Percentiles rank a stretch among this genome's conserved stretches.
Conservation (phyloP, 306 rosid genomes). For the Vicia faba region DNA sequence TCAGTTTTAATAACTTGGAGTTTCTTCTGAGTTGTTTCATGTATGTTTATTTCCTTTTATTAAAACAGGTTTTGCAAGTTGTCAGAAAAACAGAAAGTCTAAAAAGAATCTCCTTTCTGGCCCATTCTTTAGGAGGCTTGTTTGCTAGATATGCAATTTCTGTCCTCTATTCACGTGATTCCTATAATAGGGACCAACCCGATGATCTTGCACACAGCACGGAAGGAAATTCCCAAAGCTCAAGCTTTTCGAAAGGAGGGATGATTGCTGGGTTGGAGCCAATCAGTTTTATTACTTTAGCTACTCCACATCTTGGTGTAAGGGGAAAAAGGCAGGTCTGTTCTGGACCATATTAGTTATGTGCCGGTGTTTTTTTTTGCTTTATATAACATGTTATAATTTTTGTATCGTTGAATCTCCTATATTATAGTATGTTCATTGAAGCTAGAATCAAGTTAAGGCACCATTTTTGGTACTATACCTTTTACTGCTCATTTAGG, state of each 20-base stretch:
- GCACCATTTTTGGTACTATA: no score
- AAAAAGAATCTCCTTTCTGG: conserved; percentile 85
- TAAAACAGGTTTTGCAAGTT: conserved; percentile 70
- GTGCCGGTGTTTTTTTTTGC: conserved; percentile 4
- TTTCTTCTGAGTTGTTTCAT: conserved; percentile 37
- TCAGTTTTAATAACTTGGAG: conserved; percentile 18
- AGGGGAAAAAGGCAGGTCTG: conserved; percentile 91
- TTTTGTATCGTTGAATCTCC: background rate
- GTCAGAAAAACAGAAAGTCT: conserved; percentile 71
- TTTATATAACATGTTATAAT: conserved; percentile 7
- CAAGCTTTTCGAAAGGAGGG: conserved; percentile 54
- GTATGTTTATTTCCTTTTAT: conserved; percentile 40
- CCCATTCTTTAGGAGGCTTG: conserved; percentile 97
- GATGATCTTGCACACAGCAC: conserved; percentile 40
- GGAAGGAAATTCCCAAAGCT: conserved; percentile 39
- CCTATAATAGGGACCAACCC: conserved; percentile 40
- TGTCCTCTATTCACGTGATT: conserved; percentile 62
- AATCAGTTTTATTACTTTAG: conserved; percentile 85
- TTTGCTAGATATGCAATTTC: conserved; percentile 87
- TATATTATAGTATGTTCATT: background rate
- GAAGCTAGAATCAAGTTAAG: no score
- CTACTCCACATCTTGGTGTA: conserved; percentile 96
- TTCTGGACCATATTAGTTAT: conserved; percentile 36
- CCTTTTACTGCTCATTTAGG: no score
- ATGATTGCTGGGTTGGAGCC: conserved; percentile 88